These are phyloP conservation scores for Passiflora organensis DNA, from an alignment of 345 rosid genomes.

Conservation along the genomic window DNA sequence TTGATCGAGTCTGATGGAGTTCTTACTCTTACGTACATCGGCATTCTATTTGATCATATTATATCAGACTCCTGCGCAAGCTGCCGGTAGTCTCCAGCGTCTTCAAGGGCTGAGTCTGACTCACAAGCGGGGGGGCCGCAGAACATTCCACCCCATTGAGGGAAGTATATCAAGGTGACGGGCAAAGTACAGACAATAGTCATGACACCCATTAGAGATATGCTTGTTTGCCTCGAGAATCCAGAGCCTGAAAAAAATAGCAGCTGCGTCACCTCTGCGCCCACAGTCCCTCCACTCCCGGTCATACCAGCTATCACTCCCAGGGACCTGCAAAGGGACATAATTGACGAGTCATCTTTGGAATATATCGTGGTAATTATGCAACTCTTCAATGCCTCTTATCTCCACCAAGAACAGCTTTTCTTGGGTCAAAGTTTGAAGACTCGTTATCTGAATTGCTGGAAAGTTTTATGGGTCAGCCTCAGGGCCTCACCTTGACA, in stretches of 20 bases:
- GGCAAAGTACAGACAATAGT: slow-evolving; percentile 48
- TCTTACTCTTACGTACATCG: too few species aligned
- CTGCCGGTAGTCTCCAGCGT: slow-evolving; percentile 19
- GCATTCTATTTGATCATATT: background rate
- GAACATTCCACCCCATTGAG: slow-evolving; percentile 60
- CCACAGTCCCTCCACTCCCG: slow-evolving; percentile 76
- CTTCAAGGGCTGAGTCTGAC: slow-evolving; percentile 8
- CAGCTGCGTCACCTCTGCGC: slow-evolving; percentile 65
- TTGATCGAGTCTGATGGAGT: too few species aligned
- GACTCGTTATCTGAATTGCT: background rate
- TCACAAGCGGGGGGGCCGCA: slow-evolving; percentile 32
- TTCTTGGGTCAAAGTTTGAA: background rate
- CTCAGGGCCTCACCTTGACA: background rate
- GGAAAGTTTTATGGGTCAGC: background rate
- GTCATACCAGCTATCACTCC: slow-evolving; percentile 85
- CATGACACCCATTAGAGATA: slow-evolving; percentile 84
- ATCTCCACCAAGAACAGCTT: background rate
- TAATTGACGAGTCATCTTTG: background rate
- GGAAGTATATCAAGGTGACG: slow-evolving; percentile 46
- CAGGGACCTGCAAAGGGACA: slow-evolving; percentile 46
- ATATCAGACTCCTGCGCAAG: slow-evolving; percentile 20
- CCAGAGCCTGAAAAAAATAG: slow-evolving; percentile 55
- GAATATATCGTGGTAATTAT: background rate
- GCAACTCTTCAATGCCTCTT: too few species aligned
- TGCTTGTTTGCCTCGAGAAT: slow-evolving; percentile 53